These are phyloP conservation scores for Phytophthora ohioensis DNA, from an alignment of 352 stramenopile genomes.

Conservation along the genomic window DNA sequence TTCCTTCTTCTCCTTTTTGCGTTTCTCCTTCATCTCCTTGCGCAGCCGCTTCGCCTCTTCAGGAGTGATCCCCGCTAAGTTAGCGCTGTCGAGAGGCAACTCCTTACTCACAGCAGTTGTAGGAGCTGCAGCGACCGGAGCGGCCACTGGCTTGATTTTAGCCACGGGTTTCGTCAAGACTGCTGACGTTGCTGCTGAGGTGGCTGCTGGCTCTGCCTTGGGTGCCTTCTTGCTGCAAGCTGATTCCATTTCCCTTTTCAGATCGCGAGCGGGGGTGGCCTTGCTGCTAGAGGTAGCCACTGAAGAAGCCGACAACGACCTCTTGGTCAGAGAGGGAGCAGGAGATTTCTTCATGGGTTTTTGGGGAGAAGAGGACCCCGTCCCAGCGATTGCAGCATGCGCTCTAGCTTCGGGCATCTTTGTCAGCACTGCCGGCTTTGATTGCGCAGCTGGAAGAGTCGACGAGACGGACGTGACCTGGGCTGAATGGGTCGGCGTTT, in stretches of 20 bases:
- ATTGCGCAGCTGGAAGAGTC: slow-evolving; percentile 16
- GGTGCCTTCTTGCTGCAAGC: slow-evolving; percentile 9
- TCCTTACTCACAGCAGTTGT: slow-evolving; percentile 22
- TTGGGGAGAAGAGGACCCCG: slow-evolving; percentile 19
- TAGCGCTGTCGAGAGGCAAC: slow-evolving; percentile 11
- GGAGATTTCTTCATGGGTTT: slow-evolving; percentile 47
- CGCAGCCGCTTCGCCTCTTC: slow-evolving; percentile 43
- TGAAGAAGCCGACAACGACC: slow-evolving; percentile 12
- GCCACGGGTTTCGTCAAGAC: slow-evolving; percentile 11
- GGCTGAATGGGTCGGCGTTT: slow-evolving; percentile 22
- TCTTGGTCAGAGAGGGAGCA: slow-evolving; percentile 35
- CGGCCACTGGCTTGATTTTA: slow-evolving; percentile 19
- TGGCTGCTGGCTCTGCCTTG: slow-evolving; percentile 7
- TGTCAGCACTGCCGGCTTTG: slow-evolving; percentile 24
- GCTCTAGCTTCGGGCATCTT: slow-evolving; percentile 19
- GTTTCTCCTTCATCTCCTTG: slow-evolving; percentile 67
- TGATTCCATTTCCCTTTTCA: slow-evolving; percentile 22
- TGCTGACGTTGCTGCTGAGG: slow-evolving; percentile 1
- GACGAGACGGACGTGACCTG: slow-evolving; percentile 6
- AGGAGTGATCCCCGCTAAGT: slow-evolving; percentile 20
- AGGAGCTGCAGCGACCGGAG: slow-evolving; percentile 1
- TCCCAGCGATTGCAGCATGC: slow-evolving; percentile 7
- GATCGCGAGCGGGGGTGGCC: slow-evolving; percentile 16
- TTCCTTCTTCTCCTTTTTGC: slow-evolving; percentile 74
- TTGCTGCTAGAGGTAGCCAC: slow-evolving; percentile 13